phyloP scores from a whole-genome alignment of 768 basidiomycete species.

The Calocybe cyanea region DNA sequence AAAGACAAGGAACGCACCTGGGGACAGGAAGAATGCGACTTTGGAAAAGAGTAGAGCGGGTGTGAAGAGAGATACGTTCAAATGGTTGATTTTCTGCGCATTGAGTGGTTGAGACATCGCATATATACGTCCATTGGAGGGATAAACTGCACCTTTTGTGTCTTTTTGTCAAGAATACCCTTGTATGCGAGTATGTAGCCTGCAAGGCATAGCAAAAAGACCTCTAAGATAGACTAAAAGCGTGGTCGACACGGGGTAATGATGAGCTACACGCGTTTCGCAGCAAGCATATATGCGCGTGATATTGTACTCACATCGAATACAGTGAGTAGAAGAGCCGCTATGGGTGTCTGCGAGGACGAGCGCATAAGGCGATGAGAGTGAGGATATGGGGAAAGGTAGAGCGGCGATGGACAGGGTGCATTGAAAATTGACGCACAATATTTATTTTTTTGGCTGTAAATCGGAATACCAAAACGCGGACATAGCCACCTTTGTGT shows the following conservation, averaged over 20 bases:
- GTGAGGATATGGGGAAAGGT: background rate
- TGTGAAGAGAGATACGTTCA: slow-evolving; percentile 89
- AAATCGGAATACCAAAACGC: too few species aligned
- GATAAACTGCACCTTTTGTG: slow-evolving; percentile 66
- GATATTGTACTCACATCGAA: slow-evolving; percentile 44
- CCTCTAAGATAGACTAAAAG: slow-evolving; percentile 81
- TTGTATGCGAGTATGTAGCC: slow-evolving; percentile 77
- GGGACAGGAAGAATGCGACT: slow-evolving; percentile 88
- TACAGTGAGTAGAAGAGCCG: slow-evolving; percentile 49
- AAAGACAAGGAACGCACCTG: slow-evolving; percentile 40
- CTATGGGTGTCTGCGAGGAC: slow-evolving; percentile 27
- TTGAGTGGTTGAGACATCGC: background rate
- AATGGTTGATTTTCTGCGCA: slow-evolving; percentile 66
- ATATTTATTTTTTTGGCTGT: too few species aligned
- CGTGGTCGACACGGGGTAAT: background rate
- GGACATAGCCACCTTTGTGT: too few species aligned
- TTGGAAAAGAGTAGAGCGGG: slow-evolving; percentile 89
- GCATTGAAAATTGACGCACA: background rate
- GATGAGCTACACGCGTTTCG: slow-evolving; percentile 3
- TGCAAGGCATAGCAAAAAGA: slow-evolving; percentile 80
- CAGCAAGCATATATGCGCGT: background rate
- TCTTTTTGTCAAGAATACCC: slow-evolving; percentile 84
- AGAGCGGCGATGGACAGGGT: background rate
- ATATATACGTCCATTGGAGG: background rate
- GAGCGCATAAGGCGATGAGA: slow-evolving; percentile 5